Conservation (phyloP, 208 protist species). For the Leptomonas seymouri region DNA sequence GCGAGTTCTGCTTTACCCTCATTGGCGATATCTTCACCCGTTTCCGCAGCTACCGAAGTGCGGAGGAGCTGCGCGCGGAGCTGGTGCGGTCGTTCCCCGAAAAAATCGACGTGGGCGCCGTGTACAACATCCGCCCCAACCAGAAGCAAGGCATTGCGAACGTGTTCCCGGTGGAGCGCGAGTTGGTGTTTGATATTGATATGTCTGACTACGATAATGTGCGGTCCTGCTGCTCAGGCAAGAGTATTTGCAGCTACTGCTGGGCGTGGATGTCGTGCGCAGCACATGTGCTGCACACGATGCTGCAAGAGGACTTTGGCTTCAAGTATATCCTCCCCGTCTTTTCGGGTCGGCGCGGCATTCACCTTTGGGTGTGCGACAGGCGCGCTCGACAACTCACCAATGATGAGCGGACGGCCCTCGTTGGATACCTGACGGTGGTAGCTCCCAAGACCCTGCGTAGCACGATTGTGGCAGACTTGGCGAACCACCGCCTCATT, state of each 20-base stretch:
- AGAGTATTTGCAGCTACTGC: conserved; percentile 96
- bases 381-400: conserved; percentile 80
- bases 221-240: conserved; percentile 95
- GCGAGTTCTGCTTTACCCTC: conserved; percentile 92
- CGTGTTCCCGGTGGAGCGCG: conserved; percentile 89
- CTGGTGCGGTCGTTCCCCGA: conserved; percentile 81
- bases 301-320: conserved; percentile 95
- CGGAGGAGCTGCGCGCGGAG: conserved; percentile 69
- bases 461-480: conserved; percentile 58
- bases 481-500: conserved; percentile 77
- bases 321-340: conserved; percentile 98
- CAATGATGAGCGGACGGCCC: conserved; percentile 88
- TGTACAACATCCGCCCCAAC: conserved; percentile 87
- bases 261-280: conserved; percentile 98
- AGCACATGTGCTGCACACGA: conserved; percentile 87
- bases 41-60: conserved; percentile 81
- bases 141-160: conserved; percentile 83
- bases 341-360: conserved; percentile 98
- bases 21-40: conserved; percentile 91
- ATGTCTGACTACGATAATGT: conserved; percentile 99
- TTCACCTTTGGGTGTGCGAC: conserved; percentile 99
- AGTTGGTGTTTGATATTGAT: conserved; percentile 99
- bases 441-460: conserved; percentile 63
- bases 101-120: conserved; percentile 91
- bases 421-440: conserved; percentile 94